These are phyloP conservation scores for Oryza coarctata DNA, from an alignment of 176 grass and related monocot species.

Conservation along the genomic window DNA sequence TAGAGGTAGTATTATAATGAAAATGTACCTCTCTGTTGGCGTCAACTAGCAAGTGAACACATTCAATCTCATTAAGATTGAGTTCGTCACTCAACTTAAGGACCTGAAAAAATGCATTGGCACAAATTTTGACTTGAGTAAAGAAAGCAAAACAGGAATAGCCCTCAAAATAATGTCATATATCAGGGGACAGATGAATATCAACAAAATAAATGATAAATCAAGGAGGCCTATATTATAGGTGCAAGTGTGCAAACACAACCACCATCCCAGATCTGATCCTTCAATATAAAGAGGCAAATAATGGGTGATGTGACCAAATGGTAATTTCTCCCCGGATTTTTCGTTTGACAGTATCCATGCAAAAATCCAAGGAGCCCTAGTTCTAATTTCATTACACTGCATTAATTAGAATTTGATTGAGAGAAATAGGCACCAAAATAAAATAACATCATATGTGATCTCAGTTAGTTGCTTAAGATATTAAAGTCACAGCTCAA, in stretches of 20 bases:
- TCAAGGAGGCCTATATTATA: not conserved
- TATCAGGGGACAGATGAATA: slow-evolving; percentile 1
- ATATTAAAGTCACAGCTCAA: not conserved
- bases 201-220: not conserved
- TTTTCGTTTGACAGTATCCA: slow-evolving; percentile 13
- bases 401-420: not conserved
- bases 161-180: not conserved
- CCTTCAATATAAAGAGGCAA: not conserved
- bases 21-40: slow-evolving; percentile 77
- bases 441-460: not conserved
- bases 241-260: not conserved
- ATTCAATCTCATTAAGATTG: slow-evolving; percentile 93
- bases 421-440: not conserved
- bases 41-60: slow-evolving; percentile 88
- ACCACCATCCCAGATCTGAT: not conserved
- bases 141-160: slow-evolving; percentile 17
- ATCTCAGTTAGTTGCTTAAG: not conserved
- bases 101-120: slow-evolving; percentile 53
- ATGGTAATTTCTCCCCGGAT: slow-evolving; percentile 3
- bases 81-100: slow-evolving; percentile 94
- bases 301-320: not conserved
- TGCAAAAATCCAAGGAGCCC: not conserved
- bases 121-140: slow-evolving; percentile 8
- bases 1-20: slow-evolving; percentile 19
- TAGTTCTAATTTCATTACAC: not conserved